phyloP scores from a whole-genome alignment of 306 rosid genomes.

The Macrotyloma uniflorum region DNA sequence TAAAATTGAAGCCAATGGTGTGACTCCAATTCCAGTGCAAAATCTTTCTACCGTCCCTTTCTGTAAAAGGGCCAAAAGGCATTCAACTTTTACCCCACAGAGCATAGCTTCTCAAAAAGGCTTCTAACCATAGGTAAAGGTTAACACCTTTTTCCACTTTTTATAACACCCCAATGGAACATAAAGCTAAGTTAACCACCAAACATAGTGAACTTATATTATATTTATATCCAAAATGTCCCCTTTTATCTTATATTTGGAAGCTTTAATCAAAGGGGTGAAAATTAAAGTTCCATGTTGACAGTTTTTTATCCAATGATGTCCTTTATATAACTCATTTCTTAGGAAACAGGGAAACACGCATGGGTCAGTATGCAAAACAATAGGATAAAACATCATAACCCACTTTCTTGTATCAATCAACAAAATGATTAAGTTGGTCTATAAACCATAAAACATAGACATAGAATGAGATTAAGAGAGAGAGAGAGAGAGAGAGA shows the following conservation, averaged over 20 bases:
- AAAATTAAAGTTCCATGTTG: constrained; percentile 27
- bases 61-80: constrained; percentile 50
- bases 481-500: neutral
- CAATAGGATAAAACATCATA: neutral
- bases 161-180: neutral
- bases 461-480: neutral
- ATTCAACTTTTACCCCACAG: constrained; percentile 47
- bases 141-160: neutral
- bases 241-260: constrained; percentile 8
- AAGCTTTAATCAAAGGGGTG: neutral
- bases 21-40: constrained; percentile 35
- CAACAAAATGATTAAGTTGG: constrained; percentile 39
- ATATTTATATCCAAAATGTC: constrained; percentile 24
- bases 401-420: constrained; percentile 32
- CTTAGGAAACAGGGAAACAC: constrained; percentile 43
- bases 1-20: constrained; percentile 1
- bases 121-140: constrained; percentile 39
- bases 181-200: neutral
- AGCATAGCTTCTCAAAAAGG: constrained; percentile 39
- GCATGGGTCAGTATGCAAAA: constrained; percentile 41
- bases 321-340: constrained; percentile 35
- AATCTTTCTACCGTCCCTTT: constrained; percentile 45
- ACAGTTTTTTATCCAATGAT: constrained; percentile 52
- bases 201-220: neutral
- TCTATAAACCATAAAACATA: neutral